Base-by-base conservation (phyloP, 352 stramenopile genomes). In the Globisporangium iwayamae region DNA sequence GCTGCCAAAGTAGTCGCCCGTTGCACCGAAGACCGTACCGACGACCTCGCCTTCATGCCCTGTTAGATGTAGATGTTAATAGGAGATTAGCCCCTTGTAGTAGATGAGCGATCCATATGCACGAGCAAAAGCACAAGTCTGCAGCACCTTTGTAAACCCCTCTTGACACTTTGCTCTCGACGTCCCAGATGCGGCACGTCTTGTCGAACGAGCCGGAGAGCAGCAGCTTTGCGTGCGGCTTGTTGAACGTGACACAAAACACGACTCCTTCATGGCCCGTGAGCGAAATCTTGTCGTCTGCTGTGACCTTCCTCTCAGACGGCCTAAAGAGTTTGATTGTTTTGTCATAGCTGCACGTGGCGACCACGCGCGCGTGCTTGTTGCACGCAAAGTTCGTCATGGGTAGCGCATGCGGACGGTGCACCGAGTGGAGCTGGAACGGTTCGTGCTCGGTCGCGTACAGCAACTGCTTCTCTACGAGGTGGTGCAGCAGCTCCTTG, bases 201-300 rank as follows among this genome's bases (percentile, higher is more conserved):
- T 89, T 90, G 70, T 93, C 85, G 53, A 91, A 93, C 20, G 85
- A 91, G 3, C 85, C 85, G 0, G 82, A 91, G 16, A 90, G 63
- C 32, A 90, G 65, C 34, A 71, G 74, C 4, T 69, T 78, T 6
- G 79, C 70, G 34, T 81, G 75, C 4, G 81, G 79, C 4, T 59
- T 74, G 56, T 87, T 85, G 63, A 93, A 89, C 1, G 81, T 66
- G 52, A 91, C 53, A 55, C 78, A 81, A 63, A 84, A 93, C 47
- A 91, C 85, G 9, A 89, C 78, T 18, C 77, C 73, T 4, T 88
- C 78, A 38, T 93, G 85, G 1, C 83, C 85, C 6, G 62, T 60
- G 25, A 93, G 71, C 20, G 72, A 68, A 38, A 60, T 16, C 46
- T 70, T 62, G 70, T 61, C 25, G 55, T 66, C 57, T 65, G 68